Evolutionary conservation across 306 rosid genomes (phyloP), one percentile per base, ranked within the genome.

Genomic region (Cucurbita maxima): DNA sequence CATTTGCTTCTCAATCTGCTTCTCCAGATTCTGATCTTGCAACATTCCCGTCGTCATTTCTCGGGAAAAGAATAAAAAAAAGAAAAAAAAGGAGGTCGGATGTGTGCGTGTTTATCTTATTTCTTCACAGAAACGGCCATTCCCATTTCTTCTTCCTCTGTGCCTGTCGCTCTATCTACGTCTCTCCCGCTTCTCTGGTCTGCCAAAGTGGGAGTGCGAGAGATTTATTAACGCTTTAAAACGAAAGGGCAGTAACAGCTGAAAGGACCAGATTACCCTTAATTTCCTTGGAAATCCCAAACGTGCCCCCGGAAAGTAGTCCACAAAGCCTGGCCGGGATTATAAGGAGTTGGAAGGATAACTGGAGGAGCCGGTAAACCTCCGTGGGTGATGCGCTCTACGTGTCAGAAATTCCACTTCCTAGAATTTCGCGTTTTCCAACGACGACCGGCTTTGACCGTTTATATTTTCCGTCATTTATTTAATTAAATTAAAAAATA

Each of bases 101-200:
- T 19, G 53, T 41, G 55, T 1, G 18, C 6, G 6, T 40, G 43
- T 5, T 5, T 40, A 30, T 48, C 15, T 60, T 52, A 45, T 22
- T 22, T 22, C 58, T 36, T 37, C 37, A 25, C 34, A 2, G 34
- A 14, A 38, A 6, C 56, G 55, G 64, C 50, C 64, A 79, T 61
- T 61, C 16, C 22, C 69, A 15, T 16, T 43, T 36, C 54, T 16
- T 3, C 25, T 55, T 34, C 40, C 71, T 43, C 68, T 43, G 34
- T 30, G 34, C 2, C 77, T 41, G 76, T 38, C 3, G 15, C 34
- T 79, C 14, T 70, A 73, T 66, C 74, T 52, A 59, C 54, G 80
- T 8, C 70, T 79, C 93, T 86, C 97, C 92, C 90, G 96, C 95
- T 88, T 89, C 83, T 89, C 83, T 79, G 88, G 83, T 81, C 88